Conservation (phyloP, 345 rosid species). For the Populus alba region DNA sequence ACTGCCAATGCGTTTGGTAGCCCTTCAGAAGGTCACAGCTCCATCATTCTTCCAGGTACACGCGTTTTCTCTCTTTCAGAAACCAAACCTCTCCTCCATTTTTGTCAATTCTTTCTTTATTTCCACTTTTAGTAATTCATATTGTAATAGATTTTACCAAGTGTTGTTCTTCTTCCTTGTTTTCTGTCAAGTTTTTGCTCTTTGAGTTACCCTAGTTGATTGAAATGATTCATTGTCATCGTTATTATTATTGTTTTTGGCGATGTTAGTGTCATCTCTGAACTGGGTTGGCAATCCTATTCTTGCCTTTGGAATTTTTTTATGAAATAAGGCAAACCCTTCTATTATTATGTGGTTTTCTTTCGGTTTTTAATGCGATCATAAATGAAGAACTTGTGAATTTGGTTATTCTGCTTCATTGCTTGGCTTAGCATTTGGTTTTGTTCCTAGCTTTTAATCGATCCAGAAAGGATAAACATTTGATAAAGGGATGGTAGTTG, state of each 20-base stretch:
- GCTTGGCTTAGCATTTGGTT: background rate
- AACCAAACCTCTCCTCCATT: no score
- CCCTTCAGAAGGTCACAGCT: slow-evolving; percentile 4
- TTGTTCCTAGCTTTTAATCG: background rate
- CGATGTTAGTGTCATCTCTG: background rate
- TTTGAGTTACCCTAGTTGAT: background rate
- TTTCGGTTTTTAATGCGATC: background rate
- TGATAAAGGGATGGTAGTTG: background rate
- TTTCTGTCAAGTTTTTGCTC: background rate
- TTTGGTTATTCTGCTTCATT: background rate
- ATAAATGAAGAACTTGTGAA: background rate
- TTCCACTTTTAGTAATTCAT: background rate
- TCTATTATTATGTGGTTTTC: background rate
- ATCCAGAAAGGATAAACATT: background rate
- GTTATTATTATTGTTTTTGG: no score
- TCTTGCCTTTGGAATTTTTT: background rate
- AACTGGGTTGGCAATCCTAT: background rate
- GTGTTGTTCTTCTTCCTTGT: background rate
- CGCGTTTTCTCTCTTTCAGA: background rate
- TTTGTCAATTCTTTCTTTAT: background rate
- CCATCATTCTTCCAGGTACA: slow-evolving; percentile 9
- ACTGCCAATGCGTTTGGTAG: background rate
- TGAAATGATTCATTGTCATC: background rate
- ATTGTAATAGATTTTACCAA: background rate
- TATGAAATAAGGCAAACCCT: background rate